phyloP scores from a whole-genome alignment of 2,329 filamentous ascomycete genomes.

The Septoria petroselini region DNA sequence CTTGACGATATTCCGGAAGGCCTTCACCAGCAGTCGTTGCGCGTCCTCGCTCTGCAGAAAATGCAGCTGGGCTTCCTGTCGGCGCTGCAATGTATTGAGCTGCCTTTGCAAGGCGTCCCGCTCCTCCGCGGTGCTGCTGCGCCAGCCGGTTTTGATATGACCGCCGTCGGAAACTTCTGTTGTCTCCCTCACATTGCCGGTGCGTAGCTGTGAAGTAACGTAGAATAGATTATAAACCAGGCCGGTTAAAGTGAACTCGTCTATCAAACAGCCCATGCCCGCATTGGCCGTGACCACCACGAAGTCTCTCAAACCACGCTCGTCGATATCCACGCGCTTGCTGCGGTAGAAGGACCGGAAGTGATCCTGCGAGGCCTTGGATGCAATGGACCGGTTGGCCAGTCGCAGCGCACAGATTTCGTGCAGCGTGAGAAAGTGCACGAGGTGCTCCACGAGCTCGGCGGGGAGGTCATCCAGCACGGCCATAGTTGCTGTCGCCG shows the following conservation, averaged over 20 bases:
- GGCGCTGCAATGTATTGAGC: slow-evolving; percentile 5
- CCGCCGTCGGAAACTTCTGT: neutral
- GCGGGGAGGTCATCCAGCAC: slow-evolving; percentile 42
- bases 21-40: slow-evolving; percentile 4
- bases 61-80: slow-evolving; percentile 4
- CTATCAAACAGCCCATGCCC: slow-evolving; percentile 8
- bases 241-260: slow-evolving; percentile 5
- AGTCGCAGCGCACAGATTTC: slow-evolving; percentile 13
- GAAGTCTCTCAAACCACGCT: slow-evolving; percentile 8
- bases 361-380: slow-evolving; percentile 14
- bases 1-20: slow-evolving; percentile 6
- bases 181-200: neutral
- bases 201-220: neutral
- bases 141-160: slow-evolving; percentile 1
- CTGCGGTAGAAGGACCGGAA: slow-evolving; percentile 11
- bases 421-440: neutral
- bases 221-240: slow-evolving; percentile 6
- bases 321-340: slow-evolving; percentile 10
- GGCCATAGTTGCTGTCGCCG: neutral
- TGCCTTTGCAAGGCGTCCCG: neutral
- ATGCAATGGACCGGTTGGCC: slow-evolving; percentile 8
- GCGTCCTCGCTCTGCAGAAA: slow-evolving; percentile 9
- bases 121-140: neutral
- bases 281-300: slow-evolving; percentile 3
- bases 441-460: slow-evolving; percentile 51